Percentiles rank a stretch among this genome's conserved stretches.
Evolutionary conservation across 331 rosid genomes (phyloP).

Genomic region (Saraca asoca): DNA sequence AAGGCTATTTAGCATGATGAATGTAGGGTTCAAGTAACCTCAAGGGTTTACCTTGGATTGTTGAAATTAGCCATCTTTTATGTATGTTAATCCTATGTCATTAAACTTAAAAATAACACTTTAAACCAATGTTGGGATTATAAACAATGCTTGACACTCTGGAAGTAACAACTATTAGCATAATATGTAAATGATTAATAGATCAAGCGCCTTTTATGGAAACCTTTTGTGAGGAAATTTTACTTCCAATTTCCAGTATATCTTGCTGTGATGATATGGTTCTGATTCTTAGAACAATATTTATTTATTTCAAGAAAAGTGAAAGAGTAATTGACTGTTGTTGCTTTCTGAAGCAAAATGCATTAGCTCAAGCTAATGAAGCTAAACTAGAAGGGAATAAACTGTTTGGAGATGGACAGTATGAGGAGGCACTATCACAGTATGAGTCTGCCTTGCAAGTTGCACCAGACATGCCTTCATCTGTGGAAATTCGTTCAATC

Average conservation of each 20-base stretch:
- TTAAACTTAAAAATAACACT: too few species aligned
- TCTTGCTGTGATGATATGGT: not conserved
- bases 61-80: not conserved
- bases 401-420: constrained; percentile 61
- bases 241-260: not conserved
- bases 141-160: too few species aligned
- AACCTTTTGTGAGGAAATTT: not conserved
- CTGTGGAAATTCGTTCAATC: constrained; percentile 71
- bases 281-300: not conserved
- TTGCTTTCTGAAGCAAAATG: constrained; percentile 50
- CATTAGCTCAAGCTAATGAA: constrained; percentile 71
- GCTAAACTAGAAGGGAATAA: constrained; percentile 81
- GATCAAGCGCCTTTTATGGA: too few species aligned
- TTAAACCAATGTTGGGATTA: too few species aligned
- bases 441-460: constrained; percentile 73
- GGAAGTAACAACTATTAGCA: too few species aligned
- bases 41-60: not conserved
- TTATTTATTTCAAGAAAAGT: not conserved
- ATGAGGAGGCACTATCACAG: constrained; percentile 71
- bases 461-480: constrained; percentile 69
- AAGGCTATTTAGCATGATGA: too few species aligned
- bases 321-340: not conserved
- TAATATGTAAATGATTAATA: too few species aligned
- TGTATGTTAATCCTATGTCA: too few species aligned
- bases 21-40: not conserved